Conservation (phyloP, 2,329 filamentous ascomycete species). For the Aspergillus viridinutans region DNA sequence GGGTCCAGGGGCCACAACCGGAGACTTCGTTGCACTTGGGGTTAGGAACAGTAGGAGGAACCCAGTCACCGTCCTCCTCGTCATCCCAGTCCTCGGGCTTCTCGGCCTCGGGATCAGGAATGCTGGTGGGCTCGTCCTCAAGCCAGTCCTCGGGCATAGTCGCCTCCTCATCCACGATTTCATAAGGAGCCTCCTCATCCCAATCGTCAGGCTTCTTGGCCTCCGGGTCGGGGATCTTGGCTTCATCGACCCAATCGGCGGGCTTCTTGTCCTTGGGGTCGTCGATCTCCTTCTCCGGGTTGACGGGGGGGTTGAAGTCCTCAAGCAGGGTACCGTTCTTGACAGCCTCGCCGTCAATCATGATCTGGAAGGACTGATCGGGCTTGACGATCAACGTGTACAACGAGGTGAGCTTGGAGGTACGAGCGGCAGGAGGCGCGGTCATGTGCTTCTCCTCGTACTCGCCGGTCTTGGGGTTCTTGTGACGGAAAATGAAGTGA, state of each 20-base stretch:
- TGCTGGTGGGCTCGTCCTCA: conserved; percentile 73
- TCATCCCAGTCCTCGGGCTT: conserved; percentile 99
- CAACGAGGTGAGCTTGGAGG: conserved; percentile 86
- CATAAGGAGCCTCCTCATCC: conserved; percentile 96
- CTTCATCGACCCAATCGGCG: conserved; percentile 90
- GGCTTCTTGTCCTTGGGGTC: conserved; percentile 93
- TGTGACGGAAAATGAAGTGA: conserved; percentile 99
- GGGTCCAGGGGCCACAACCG: conserved; percentile 89
- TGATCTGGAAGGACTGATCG: conserved; percentile 91
- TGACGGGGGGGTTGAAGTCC: conserved; percentile 90
- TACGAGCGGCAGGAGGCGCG: conserved; percentile 76
- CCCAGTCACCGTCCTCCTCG: conserved; percentile 98
- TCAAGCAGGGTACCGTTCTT: conserved; percentile 90
- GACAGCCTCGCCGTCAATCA: conserved; percentile 82
- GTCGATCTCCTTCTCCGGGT: conserved; percentile 91
- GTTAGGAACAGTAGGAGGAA: conserved; percentile 85
- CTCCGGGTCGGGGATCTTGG: conserved; percentile 85
- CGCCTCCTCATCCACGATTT: conserved; percentile 91
- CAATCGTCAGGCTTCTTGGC: conserved; percentile 97
- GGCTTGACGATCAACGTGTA: conserved; percentile 96
- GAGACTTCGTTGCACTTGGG: conserved; percentile 91
- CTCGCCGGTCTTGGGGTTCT: conserved; percentile 99
- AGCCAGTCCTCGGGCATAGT: conserved; percentile 94
- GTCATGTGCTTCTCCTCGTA: conserved; percentile 99
- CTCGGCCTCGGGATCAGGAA: conserved; percentile 88